phyloP scores from a whole-genome alignment of 2,329 filamentous ascomycete genomes.

The Xylariaceae sp. region DNA sequence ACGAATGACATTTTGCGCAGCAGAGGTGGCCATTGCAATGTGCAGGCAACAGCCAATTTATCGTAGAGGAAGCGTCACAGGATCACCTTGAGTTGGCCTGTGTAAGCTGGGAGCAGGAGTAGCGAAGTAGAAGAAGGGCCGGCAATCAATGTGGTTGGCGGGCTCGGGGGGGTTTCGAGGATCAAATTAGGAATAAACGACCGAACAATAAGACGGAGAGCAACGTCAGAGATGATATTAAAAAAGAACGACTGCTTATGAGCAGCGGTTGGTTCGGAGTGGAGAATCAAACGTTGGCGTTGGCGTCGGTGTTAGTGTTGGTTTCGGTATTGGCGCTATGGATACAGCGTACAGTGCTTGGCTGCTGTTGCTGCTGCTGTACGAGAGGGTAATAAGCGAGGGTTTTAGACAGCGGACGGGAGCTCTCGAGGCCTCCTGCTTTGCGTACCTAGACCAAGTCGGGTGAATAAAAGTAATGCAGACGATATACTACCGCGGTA shows the following conservation, averaged over 20 bases:
- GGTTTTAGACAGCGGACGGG: too few species aligned
- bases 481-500: too few species aligned
- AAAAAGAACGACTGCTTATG: slow-evolving; percentile 12
- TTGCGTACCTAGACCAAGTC: too few species aligned
- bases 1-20: slow-evolving; percentile 51
- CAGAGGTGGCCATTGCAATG: slow-evolving; percentile 42
- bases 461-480: too few species aligned
- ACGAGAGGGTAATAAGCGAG: too few species aligned
- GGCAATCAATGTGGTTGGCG: slow-evolving; percentile 9
- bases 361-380: background rate
- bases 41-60: slow-evolving; percentile 24
- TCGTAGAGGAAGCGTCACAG: slow-evolving; percentile 25
- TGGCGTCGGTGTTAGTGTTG: background rate
- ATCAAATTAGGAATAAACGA: slow-evolving; percentile 2
- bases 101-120: slow-evolving; percentile 17
- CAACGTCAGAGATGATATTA: background rate
- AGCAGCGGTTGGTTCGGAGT: slow-evolving; percentile 3
- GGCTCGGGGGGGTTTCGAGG: background rate
- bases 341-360: too few species aligned
- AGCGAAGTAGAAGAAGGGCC: slow-evolving; percentile 4
- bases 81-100: slow-evolving; percentile 15
- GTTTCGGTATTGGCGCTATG: too few species aligned
- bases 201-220: background rate
- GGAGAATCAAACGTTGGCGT: slow-evolving; percentile 18
- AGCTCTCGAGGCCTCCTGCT: too few species aligned